Base-by-base conservation (phyloP, 2,329 filamentous ascomycete genomes). In the Botrytis hyacinthi region DNA sequence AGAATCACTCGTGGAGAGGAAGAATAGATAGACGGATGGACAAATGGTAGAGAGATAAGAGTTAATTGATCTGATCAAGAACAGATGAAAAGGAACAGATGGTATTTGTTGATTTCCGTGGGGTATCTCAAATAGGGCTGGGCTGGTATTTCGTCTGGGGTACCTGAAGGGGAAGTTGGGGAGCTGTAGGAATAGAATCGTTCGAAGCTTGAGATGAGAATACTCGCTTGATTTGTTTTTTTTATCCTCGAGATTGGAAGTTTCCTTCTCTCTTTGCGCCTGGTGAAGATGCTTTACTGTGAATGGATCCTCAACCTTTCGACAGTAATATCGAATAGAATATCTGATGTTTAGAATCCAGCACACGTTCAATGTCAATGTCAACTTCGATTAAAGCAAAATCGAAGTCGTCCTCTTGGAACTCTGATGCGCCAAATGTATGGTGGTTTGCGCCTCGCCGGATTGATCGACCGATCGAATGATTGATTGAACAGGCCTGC, bases 41-140 rank as follows among this genome's bases (percentile, higher is more conserved):
- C 46, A 26, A 20, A 32, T 63, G 26, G 6, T 9, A 46, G 29
- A 20, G 61, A 29, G 37, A 44, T 22, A 44, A 29, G 61, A 63
- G n/a, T 44, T 29, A 63, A 42, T 29, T 44, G 42, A 63, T 63
- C 61, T 6, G 61, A 32, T 63, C 61, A 63, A 14, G 20, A 6
- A 63, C n/a, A 63, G 61, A 44, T 44, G 61, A 32, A 32, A 54
- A 12, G 61, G 61, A 63, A 46, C 18, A 32, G 40, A 32, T 44
- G 22, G 40, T 63, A 4, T 63, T 44, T 63, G n/a, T 63, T 63
- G 61, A 44, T 63, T 44, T 18, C 61, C 61, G 40, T 63, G 61
- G 61, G 61, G 61, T n/a, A 63, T 63, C 40, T 63, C 26, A 37
- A 42, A 29, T 42, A 63, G 60, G 37, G 60, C 37, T 62, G 60